Evolutionary conservation across 1,139 yeast species (phyloP), one percentile per base, ranked within the genome.

Genomic region (Kodamaea suecica): DNA sequence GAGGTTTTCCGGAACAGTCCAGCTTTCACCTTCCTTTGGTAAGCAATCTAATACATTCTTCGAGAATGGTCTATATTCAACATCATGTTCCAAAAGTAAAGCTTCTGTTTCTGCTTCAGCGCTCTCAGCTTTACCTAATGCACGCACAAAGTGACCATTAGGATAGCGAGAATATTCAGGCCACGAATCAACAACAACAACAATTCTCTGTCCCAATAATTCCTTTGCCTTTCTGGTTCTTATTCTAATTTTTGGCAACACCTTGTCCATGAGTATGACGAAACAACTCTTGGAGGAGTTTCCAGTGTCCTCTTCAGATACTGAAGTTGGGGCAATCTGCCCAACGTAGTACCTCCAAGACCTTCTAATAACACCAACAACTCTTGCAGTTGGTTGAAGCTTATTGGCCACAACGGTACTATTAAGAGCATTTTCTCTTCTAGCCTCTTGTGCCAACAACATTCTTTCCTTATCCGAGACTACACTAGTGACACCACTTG

Each of bases 291-390:
- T 82, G 13, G 86, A 76, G 4, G 95, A 75, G 44, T 73, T 70
- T 11, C 79, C 76, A 10, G 63, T 58, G 37, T 68, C 74, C 31
- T 73, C 73, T 1, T 84, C 83, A 3, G 95, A 82, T 1, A 84
- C 83, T 3, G 95, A 82, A 23, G 82, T 75, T 29, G 94, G 84
- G 4, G 94, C 84, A 43, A 94, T 75, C 57, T 90, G 97, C 12
- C 98, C 98, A 33, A 92, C 98, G 52, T 90, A 94, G 48, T 83
- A 81, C 58, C 98, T 76, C 98, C 98, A 94, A 40, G 94, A 86
- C 58, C 99, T 78, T 61, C 88, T 83, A 33, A 81, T 69, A 23
- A 94, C 74, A 25, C 95, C 95, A 16, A 94, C 97, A 34, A 94
- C 83, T 48, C 78, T 78, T 3, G 95, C 98, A 0, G 98, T 90